Evolutionary conservation across 805 yeast species (phyloP), one percentile per base, ranked within the genome.

Genomic region (Metschnikowia continentalis): DNA sequence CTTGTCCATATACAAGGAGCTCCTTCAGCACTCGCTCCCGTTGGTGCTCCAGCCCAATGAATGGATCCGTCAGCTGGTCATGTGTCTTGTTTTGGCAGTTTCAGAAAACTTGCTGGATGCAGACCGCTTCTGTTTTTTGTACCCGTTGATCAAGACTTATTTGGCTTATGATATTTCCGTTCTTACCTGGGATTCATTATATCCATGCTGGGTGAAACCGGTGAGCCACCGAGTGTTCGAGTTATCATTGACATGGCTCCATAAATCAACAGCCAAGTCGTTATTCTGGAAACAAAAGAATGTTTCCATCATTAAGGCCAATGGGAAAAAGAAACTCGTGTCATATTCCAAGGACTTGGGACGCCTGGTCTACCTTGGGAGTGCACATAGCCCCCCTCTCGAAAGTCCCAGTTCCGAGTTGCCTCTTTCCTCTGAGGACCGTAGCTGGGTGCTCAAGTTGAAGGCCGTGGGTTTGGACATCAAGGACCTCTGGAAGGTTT

Each of bases 11-110:
- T 74, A 73, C 51, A 62, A 65, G 46, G 77, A 73, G 51, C 53
- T 74, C 14, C 55, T 74, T 14, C 30, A 49, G 0, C 67, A 58
- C 48, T 65, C 71, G 0, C 69, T 83, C 2, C 80, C 82, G 49
- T 75, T 92, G 26, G 62, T 87, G 0, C 66, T 91, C 7, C 97
- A 91, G 62, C 98, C 98, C 0, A 91, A 90, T 65, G 86, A 81
- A 48, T 84, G 95, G 83, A 84, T 92, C 10, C 69, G 96, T 36
- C 89, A 88, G 55, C 78, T 86, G 1, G 80, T 86, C 0, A 60
- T 90, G 40, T 69, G 75, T 2, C 72, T 90, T 46, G 72, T 90
- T 1, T 71, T 86, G 2, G 76, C 86, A 0, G 77, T 88, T 1
- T 81, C 88, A 1, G 72, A 75, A 2, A 82, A 81, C 58, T 65